Evolutionary conservation across 2,329 filamentous ascomycete species (phyloP), one percentile per base, ranked within the genome.

Genomic region (Cercospora brassicicola): DNA sequence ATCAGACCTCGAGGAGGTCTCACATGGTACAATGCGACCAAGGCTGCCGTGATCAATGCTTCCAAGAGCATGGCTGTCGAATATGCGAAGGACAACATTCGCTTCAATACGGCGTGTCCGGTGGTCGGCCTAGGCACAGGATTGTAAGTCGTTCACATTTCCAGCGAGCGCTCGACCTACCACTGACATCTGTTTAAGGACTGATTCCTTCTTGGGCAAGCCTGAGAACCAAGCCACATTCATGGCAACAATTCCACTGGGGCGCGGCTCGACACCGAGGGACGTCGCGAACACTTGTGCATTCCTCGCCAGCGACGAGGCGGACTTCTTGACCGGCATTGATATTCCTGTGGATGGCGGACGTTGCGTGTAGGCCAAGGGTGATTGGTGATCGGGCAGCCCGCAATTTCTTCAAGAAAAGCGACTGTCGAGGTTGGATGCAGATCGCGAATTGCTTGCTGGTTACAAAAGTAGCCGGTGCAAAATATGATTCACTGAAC

Each of bases 231-330:
- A 86, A 55, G 83, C 84, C 68, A 82, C 80, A 1, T 86, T 89
- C 69, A 80, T 87, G 31, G 83, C 84, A 1, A 82, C 83, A 0
- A 81, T 89, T 7, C 87, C 86, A 0, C 78, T 89, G 0, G 86
- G 86, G 2, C 80, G 87, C 13, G 81, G 83, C 3, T 85, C 85
- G 1, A 84, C 84, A n/a, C 84, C 87, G 0, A 81, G 83, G 9
- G 91, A 93, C 76, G 85, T 93, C 39, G 90, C 89, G 2, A 91
- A 91, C 74, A 89, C 89, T 28, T 89, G 87, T 69, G 83, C 89
- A 18, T 93, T 90, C 76, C 78, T 93, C 56, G 89, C 89, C 1
- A 91, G 89, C 67, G 88, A 92, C 30, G 91, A 93, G 75, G 89
- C 88, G 0, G 84, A 82, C 2, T 92, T 93, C 73, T 86, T 93